phyloP scores from a whole-genome alignment of 306 rosid genomes.

The Cicer pinnatifidum region DNA sequence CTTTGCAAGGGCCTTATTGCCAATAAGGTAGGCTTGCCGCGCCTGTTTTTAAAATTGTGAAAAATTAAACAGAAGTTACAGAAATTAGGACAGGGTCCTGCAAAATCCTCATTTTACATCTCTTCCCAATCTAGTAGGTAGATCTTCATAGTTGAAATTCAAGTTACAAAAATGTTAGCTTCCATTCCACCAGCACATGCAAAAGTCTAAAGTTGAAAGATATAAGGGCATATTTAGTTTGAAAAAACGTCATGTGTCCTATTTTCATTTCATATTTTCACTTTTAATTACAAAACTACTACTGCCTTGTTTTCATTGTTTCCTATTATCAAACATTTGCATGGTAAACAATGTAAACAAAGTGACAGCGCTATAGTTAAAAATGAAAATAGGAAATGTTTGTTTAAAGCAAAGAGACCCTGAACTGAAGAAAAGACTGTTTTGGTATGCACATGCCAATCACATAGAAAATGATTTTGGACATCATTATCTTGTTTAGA shows the following conservation, averaged over 20 bases:
- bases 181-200: conserved; percentile 30
- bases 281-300: no score
- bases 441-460: conserved; percentile 35
- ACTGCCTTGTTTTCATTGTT: no score
- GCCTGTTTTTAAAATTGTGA: conserved; percentile 65
- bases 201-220: conserved; percentile 30
- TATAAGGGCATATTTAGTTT: background rate
- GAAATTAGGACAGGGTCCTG: conserved; percentile 30
- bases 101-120: conserved; percentile 12
- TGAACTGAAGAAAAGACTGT: conserved; percentile 10
- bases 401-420: no score
- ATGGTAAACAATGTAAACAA: no score
- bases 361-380: no score
- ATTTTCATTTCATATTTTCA: no score
- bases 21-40: conserved; percentile 88
- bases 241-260: background rate
- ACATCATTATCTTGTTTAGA: conserved; percentile 16
- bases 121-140: conserved; percentile 18
- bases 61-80: conserved; percentile 36
- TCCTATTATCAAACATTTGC: no score
- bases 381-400: no score
- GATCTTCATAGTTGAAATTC: conserved; percentile 19
- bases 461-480: conserved; percentile 38
- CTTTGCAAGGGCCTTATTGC: conserved; percentile 93
- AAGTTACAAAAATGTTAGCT: conserved; percentile 31